These are phyloP conservation scores for Osmanthus fragrans DNA, from an alignment of 257 asterid genomes.

Conservation along the genomic window DNA sequence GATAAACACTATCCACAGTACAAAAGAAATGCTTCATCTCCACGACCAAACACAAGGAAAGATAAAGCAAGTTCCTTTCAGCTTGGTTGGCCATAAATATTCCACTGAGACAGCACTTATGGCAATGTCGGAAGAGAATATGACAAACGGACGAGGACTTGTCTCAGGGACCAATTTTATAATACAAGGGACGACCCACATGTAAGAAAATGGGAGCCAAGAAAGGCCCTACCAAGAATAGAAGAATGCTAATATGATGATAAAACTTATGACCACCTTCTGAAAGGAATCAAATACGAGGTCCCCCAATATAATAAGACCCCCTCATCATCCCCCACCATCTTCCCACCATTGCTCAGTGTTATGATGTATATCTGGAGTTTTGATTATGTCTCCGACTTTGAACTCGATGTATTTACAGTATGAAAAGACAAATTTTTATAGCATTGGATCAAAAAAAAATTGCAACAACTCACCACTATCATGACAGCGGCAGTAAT, in stretches of 20 bases:
- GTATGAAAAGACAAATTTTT: conserved; percentile 12
- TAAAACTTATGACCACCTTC: conserved; percentile 31
- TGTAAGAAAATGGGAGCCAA: conserved; percentile 44
- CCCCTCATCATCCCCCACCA: not conserved
- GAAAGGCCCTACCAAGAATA: conserved; percentile 33
- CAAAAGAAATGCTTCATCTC: conserved; percentile 30
- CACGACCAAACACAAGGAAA: conserved; percentile 25
- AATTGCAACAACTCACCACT: conserved; percentile 62
- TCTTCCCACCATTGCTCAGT: not conserved
- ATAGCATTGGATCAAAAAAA: conserved; percentile 15
- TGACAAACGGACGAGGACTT: conserved; percentile 41
- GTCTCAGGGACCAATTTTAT: conserved; percentile 39
- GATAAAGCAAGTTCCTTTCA: conserved; percentile 41
- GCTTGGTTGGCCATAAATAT: conserved; percentile 50
- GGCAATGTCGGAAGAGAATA: conserved; percentile 49
- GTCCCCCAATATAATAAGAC: conserved; percentile 8
- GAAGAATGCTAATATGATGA: conserved; percentile 21
- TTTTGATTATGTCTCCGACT: conserved; percentile 13
- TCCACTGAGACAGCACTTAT: conserved; percentile 61
- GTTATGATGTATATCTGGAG: not conserved
- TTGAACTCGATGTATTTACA: not conserved
- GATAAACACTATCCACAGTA: conserved; percentile 25
- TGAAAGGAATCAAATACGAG: conserved; percentile 23
- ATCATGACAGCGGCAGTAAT: conserved; percentile 67
- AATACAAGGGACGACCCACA: conserved; percentile 40